Evolutionary conservation across 768 basidiomycete species (phyloP).

Genomic region (Leccinum ochraceum): DNA sequence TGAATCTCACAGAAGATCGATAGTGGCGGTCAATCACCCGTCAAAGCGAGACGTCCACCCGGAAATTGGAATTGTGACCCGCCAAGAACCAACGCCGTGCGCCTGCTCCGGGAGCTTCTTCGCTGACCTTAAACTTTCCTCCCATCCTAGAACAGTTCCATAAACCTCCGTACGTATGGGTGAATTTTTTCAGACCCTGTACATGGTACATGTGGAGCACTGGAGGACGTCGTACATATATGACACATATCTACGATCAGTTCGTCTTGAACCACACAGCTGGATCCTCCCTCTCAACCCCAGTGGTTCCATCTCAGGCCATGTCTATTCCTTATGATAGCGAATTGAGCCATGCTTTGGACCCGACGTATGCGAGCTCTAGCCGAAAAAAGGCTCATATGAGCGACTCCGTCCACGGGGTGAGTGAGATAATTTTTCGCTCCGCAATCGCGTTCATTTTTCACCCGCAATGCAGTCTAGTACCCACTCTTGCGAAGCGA

Average conservation of each 20-base stretch:
- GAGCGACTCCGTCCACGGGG: too few relatives aligned
- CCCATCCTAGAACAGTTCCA: background rate
- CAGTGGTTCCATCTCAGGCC: background rate
- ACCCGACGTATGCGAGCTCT: background rate
- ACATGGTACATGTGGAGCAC: background rate
- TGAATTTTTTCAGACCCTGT: background rate
- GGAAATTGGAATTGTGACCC: background rate
- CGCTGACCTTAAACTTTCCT: background rate
- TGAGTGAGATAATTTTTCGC: background rate
- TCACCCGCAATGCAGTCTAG: background rate
- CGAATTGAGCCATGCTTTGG: background rate
- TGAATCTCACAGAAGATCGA: background rate
- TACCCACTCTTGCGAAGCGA: background rate
- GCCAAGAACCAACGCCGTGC: background rate
- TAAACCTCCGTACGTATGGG: background rate
- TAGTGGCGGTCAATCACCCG: background rate
- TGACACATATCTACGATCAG: background rate
- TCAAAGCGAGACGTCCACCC: background rate
- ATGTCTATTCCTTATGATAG: background rate
- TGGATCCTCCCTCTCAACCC: background rate
- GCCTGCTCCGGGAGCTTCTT: background rate
- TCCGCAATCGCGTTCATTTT: background rate
- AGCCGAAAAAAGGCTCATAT: too few relatives aligned
- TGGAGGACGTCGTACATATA: background rate
- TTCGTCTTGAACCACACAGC: background rate